Percentiles rank a stretch among this genome's conserved stretches.
phyloP scores from a whole-genome alignment of 1,284 basidiomycete species.

The Rhizoctonia solani region DNA sequence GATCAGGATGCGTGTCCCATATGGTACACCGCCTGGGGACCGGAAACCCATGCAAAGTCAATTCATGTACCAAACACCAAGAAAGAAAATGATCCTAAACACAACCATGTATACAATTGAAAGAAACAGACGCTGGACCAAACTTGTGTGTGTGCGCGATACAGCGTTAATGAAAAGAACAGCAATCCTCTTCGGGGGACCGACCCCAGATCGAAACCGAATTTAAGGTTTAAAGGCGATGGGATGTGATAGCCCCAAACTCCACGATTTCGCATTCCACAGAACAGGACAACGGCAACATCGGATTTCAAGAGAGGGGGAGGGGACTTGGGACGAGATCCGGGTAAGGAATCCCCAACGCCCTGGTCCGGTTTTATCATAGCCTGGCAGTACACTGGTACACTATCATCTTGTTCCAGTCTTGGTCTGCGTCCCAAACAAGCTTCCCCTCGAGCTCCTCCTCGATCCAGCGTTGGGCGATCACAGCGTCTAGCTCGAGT shows the following conservation, averaged over 20 bases:
- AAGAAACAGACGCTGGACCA: no score
- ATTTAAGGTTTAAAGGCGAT: background rate
- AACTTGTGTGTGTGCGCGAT: no score
- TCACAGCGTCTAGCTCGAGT: background rate
- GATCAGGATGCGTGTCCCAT: no score
- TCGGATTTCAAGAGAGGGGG: background rate
- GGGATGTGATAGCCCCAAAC: background rate
- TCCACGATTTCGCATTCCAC: background rate
- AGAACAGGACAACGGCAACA: background rate
- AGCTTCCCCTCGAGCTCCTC: background rate
- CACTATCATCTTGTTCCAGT: conserved; percentile 3
- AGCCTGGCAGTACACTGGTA: background rate
- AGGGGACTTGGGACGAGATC: background rate
- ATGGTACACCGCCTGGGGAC: no score
- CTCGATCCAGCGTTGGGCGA: conserved; percentile 10
- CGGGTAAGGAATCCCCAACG: no score
- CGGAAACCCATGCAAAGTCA: no score
- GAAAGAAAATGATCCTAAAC: no score
- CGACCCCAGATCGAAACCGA: conserved; percentile 17
- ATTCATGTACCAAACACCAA: no score
- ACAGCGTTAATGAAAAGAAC: no score
- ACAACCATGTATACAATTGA: no score
- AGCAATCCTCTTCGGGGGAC: conserved; percentile 8
- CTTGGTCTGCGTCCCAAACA: background rate
- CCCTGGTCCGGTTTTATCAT: no score